Conservation (phyloP, 257 asterid species). For the Jaltomata sinuosa region DNA sequence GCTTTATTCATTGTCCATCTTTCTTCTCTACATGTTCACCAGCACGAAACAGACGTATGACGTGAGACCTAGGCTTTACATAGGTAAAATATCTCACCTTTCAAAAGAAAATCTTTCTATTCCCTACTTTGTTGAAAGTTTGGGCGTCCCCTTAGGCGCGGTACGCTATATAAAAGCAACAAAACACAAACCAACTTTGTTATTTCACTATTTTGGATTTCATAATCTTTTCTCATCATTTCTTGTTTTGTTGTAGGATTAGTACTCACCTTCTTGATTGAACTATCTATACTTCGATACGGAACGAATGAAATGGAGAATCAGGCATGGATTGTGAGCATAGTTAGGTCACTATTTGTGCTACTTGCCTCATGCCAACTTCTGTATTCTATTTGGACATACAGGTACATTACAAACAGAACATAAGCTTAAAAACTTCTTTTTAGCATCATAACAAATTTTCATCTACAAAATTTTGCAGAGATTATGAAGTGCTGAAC, state of each 20-base stretch:
- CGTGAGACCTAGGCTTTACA: slow-evolving; percentile 59
- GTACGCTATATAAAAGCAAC: too few relatives aligned
- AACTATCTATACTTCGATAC: slow-evolving; percentile 34
- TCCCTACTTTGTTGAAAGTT: not conserved
- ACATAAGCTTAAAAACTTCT: not conserved
- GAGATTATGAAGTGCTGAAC: slow-evolving; percentile 70
- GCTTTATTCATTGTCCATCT: slow-evolving; percentile 45
- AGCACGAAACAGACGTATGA: slow-evolving; percentile 68
- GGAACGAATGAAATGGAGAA: slow-evolving; percentile 23
- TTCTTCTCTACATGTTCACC: slow-evolving; percentile 72
- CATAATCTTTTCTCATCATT: not conserved
- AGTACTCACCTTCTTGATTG: slow-evolving; percentile 41
- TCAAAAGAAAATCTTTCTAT: not conserved
- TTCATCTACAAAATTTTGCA: slow-evolving; percentile 9
- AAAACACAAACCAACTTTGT: not conserved
- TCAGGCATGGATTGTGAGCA: slow-evolving; percentile 39
- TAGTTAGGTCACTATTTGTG: slow-evolving; percentile 32
- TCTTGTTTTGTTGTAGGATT: slow-evolving; percentile 30
- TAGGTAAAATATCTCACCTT: slow-evolving; percentile 30
- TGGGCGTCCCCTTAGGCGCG: not conserved
- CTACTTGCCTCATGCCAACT: slow-evolving; percentile 41
- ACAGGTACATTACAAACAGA: slow-evolving; percentile 32
- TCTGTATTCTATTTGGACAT: slow-evolving; percentile 54
- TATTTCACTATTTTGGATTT: not conserved
- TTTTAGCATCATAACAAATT: not conserved